Base-by-base conservation (phyloP, 148 eudicot genomes). In the Pouteria glomerata region DNA sequence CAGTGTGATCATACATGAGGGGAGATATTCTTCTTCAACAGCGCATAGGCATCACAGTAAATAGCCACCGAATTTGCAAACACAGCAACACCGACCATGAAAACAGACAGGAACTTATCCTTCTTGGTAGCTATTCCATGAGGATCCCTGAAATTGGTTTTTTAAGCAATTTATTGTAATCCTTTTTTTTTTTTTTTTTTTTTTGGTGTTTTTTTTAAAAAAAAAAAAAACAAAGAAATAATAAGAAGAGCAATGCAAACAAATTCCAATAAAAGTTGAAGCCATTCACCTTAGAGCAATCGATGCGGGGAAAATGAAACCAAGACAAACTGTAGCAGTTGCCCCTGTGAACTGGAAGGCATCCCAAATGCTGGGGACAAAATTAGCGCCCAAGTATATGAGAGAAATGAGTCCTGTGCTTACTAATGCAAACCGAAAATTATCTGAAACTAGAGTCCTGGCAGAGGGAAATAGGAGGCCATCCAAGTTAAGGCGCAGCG, bases 281-380 rank as follows among this genome's bases (percentile, higher is more conserved):
- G 59, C 3, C 69, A 69, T 85, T 84, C 72, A 90, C 96, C 92
- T 85, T 51, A 90, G 88, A 47, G 90, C 82, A 74, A 90, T 70
- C 13, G 91, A 82, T 67, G 96, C 92, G 14, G 96, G 96, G 69
- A 90, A 87, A 62, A 90, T 88, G 83, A 57, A 90, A 75, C 96
- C 92, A 55, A 90, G 89, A n/a, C 83, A 70, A 26, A 88, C 88
- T 57, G 90, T 78, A 74, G 96, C 96, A 24, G 96, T 90, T 52
- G 96, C 96, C 21, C 96, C 92, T 1, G 90, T 90, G 70, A 90
- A 88, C 79, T 88, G 96, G 75, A 90, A 90, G 68, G 96, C 92
- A 62, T 86, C 92, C 92, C 92, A 88, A 41, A 88, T 90, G 72
- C 87, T 90, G 47, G 90, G 96, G 51, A 90, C 89, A 77, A 33